Evolutionary conservation across 2,329 filamentous ascomycete genomes (phyloP).

Genomic region (Zymoseptoria ardabiliae): DNA sequence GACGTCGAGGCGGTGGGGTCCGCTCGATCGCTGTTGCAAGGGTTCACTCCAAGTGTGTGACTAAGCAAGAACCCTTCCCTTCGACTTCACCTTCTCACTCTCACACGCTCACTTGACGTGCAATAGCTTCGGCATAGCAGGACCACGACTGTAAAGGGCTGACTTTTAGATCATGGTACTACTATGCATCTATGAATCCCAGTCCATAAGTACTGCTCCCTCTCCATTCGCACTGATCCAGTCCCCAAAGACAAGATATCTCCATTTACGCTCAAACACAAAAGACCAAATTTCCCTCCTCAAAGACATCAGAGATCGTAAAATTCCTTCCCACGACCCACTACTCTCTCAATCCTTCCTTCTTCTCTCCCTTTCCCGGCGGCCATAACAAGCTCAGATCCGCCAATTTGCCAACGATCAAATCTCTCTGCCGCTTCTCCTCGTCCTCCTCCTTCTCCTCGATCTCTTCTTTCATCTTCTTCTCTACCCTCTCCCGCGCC

Average conservation of each 20-base stretch:
- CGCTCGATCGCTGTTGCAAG: no score
- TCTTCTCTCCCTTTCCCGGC: background rate
- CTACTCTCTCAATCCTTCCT: background rate
- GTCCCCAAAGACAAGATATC: no score
- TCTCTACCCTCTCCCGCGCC: background rate
- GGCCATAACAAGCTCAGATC: background rate
- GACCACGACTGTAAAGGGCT: no score
- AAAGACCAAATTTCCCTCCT: background rate
- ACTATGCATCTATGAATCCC: no score
- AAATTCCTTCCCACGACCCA: no score
- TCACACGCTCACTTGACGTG: background rate
- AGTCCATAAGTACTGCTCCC: no score
- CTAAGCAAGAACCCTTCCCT: background rate
- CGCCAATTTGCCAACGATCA: background rate
- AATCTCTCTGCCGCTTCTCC: background rate
- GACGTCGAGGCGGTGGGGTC: no score
- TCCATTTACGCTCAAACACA: no score
- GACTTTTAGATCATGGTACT: no score
- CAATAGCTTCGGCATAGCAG: background rate
- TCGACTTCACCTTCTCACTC: background rate
- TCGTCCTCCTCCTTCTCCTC: background rate
- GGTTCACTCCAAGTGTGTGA: no score
- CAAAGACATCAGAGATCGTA: background rate
- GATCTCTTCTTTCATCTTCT: background rate
- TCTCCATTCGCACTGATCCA: no score